Evolutionary conservation across 2,329 filamentous ascomycete genomes (phyloP).

Genomic region (Shiraia sp.): DNA sequence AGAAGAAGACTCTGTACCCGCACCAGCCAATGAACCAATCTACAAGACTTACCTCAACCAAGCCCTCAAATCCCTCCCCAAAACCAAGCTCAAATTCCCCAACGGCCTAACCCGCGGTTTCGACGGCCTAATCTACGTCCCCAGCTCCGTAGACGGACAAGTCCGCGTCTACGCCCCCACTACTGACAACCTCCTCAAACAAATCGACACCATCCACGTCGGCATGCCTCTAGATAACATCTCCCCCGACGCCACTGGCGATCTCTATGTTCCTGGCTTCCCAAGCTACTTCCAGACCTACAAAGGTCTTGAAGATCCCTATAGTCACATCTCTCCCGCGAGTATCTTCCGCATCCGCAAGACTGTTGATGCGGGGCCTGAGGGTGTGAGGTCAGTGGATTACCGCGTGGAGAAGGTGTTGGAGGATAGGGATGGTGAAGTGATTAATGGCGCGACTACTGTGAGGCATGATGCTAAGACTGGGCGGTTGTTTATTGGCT

Average conservation of each 20-base stretch:
- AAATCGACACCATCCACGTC: constrained; percentile 25
- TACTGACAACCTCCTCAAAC: constrained; percentile 15
- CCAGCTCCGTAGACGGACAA: constrained; percentile 27
- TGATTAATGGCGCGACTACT: constrained; percentile 29
- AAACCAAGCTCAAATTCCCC: constrained; percentile 32
- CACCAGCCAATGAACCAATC: not conserved
- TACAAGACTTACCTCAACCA: constrained; percentile 9
- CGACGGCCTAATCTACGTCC: constrained; percentile 33
- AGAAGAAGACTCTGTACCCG: not conserved
- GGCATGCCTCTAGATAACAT: constrained; percentile 36
- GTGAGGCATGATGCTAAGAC: constrained; percentile 32
- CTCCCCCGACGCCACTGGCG: constrained; percentile 27
- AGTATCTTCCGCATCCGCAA: constrained; percentile 28
- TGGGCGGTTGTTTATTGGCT: constrained; percentile 28
- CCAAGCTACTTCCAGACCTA: constrained; percentile 10
- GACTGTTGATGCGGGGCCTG: constrained; percentile 2
- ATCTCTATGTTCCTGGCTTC: constrained; percentile 30
- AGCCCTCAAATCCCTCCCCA: constrained; percentile 9
- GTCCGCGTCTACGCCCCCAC: constrained; percentile 27
- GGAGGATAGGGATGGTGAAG: constrained; percentile 26
- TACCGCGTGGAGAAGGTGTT: constrained; percentile 31
- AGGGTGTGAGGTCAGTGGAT: constrained; percentile 5
- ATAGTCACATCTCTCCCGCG: constrained; percentile 14
- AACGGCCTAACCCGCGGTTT: constrained; percentile 29
- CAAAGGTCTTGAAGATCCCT: constrained; percentile 20